Evolutionary conservation across 441 rosid species (phyloP), one percentile per base, ranked within the genome.

Genomic region (Arabidopsis lyrata): DNA sequence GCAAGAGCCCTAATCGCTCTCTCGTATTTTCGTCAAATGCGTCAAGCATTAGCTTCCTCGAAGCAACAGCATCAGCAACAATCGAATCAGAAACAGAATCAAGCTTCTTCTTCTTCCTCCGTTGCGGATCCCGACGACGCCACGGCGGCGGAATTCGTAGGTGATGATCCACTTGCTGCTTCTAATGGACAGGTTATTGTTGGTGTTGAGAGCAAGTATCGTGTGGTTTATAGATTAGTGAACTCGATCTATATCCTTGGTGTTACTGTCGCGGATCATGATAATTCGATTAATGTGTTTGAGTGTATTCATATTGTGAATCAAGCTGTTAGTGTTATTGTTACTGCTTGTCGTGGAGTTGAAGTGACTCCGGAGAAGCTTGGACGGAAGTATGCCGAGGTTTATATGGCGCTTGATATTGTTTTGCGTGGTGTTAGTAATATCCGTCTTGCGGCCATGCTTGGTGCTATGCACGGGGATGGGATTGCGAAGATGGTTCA

Each of bases 401-500:
- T 89, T 68, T 94, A 94, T 73, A 94, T 94, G 97, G 99, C 99
- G 9, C 83, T 92, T 24, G 97, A 94, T 50, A 94, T 94, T 14
- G 99, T 94, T 15, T 79, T 94, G 34, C 93, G 97, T 2, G 97
- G 99, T 7, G 97, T 88, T 20, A 92, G 97, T 76, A 83, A 81
- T 74, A 92, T 94, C 34, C 86, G 99, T 32, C 85, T 94, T 6
- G 91, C 97, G 0, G 99, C 97, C 5, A 92, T 94, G 99, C 87
- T 94, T 22, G 89, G 86, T 11, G 80, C 95, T 22, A 92, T 94
- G 97, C 99, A 94, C 82, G 97, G 92, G 0, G 99, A 94, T 2
- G 92, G 97, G 10, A 87, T 94, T 45, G 99, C 99, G 8, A 94
- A 90, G 82, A 88, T 94, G 99, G 97, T 94, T 5, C 99, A 94